phyloP scores from a whole-genome alignment of 106 monocot species.

The Dendrobium catenatum region DNA sequence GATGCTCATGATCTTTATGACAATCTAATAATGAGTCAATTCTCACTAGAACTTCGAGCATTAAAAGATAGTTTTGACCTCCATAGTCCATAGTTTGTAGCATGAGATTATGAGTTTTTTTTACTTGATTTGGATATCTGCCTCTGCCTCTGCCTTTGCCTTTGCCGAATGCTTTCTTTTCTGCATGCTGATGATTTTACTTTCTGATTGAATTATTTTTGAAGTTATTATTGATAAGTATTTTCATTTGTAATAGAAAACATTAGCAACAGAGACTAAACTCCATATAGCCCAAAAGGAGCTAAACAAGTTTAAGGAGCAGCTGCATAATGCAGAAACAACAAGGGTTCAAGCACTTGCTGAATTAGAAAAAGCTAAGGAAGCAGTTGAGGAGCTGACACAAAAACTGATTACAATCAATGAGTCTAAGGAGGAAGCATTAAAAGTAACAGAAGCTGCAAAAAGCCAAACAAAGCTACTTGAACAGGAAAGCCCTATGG shows the following conservation, averaged over 20 bases:
- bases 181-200: background rate
- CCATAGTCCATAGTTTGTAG: background rate
- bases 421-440: constrained; percentile 40
- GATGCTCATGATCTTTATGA: background rate
- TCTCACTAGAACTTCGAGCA: background rate
- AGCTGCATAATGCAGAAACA: constrained; percentile 41
- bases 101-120: background rate
- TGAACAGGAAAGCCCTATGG: constrained; percentile 18
- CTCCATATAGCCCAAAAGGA: constrained; percentile 57
- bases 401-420: constrained; percentile 31
- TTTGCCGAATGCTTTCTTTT: background rate
- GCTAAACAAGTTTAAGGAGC: constrained; percentile 51
- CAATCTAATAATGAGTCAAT: background rate
- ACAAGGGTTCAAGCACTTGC: constrained; percentile 36
- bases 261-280: constrained; percentile 47
- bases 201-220: background rate
- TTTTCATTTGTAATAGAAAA: constrained; percentile 16
- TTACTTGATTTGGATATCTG: background rate
- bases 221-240: background rate
- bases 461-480: constrained; percentile 31
- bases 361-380: constrained; percentile 48
- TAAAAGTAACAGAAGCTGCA: constrained; percentile 41
- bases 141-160: background rate
- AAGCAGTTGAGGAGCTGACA: constrained; percentile 33
- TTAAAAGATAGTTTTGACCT: background rate